Evolutionary conservation across 768 basidiomycete genomes (phyloP), one percentile per base, ranked within the genome.

Genomic region (Sarcomyxa edulis): DNA sequence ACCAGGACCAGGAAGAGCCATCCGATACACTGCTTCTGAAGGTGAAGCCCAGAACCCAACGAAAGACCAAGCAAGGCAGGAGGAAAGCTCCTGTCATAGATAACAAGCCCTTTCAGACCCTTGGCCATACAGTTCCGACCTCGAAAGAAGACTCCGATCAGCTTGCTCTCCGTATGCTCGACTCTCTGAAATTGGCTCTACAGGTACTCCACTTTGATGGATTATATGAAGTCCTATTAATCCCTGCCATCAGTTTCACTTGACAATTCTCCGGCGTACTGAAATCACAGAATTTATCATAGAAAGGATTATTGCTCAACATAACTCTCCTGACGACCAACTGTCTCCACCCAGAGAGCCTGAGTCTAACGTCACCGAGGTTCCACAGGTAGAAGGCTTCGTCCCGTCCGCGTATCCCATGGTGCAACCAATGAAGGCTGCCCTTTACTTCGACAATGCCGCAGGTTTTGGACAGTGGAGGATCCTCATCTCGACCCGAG

Each of bases 401-500:
- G n/a, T 40, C 10, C 51, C 52, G 11, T 37, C 53, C 12, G 66
- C 63, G 1, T 70, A 60, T 37, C 73, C 75, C 0, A 59, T 59
- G 35, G 67, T 77, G 0, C 78, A 74, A 36, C 74, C 78, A 0
- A 66, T 78, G 64, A 80, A 74, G 52, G 70, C 77, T 4, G 76
- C 76, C 0, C 55, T 81, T 1, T 71, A 79, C 51, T 79, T 80
- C 42, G 72, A 79, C 18, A 76, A 65, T 27, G 68, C 71, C 0
- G 64, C 71, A 7, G 76, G 74, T 0, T 81, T 84, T 29, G 83
- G 84, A 3, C 66, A 71, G 16, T 85, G 83, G 84, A 59, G 60
- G 0, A 72, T 85, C 34, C 54, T 79, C 12, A 71, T 82, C 5
- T 71, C 74, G 6, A 67, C 63, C 0, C 59, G 67, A 14, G 79